Evolutionary conservation across 2,329 filamentous ascomycete genomes (phyloP).

Genomic region (Trichoderma oligosporum): DNA sequence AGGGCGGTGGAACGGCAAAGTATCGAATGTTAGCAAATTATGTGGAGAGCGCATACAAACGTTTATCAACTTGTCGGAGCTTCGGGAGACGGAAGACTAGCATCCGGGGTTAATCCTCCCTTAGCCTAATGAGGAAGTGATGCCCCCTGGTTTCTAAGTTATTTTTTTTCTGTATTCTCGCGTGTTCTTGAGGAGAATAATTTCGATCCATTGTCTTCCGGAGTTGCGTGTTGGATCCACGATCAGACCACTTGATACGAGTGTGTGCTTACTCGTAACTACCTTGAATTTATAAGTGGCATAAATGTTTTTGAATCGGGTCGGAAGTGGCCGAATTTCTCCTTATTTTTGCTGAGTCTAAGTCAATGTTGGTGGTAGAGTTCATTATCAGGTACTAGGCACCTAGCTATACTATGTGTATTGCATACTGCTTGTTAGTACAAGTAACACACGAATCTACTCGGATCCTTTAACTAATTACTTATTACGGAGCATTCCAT

Average conservation of each 20-base stretch:
- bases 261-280: no score
- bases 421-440: no score
- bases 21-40: background rate
- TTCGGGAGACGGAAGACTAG: constrained; percentile 2
- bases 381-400: background rate
- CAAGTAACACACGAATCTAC: no score
- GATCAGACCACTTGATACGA: constrained; percentile 15
- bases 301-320: no score
- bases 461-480: no score
- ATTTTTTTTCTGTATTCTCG: background rate
- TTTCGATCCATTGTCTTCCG: background rate
- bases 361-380: background rate
- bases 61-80: constrained; percentile 1
- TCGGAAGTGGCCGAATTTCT: no score
- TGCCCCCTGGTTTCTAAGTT: constrained; percentile 5
- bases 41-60: background rate
- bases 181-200: no score
- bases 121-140: constrained; percentile 1
- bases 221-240: constrained; percentile 4
- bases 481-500: background rate
- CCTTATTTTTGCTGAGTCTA: no score
- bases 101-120: background rate
- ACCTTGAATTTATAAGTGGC: no score
- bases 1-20: constrained; percentile 1
- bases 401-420: no score